Base-by-base conservation (phyloP, 2,329 filamentous ascomycete genomes). In the Ophiostoma sp. region DNA sequence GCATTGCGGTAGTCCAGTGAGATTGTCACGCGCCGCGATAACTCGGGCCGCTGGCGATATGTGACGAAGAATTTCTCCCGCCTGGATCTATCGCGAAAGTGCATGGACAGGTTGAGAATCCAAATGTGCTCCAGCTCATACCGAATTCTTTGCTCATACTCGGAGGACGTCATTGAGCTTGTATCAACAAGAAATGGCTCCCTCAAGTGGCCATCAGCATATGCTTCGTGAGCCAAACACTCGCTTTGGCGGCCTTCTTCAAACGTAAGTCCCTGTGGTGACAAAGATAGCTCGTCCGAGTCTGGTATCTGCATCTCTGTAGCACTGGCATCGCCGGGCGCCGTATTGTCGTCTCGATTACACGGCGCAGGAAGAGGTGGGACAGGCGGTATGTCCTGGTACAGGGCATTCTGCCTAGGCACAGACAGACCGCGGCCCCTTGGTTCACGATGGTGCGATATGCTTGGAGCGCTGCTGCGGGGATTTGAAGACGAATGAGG, bases 21-120 rank as follows among this genome's bases (percentile, higher is more conserved):
- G 42, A 99, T 88, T 2, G 95, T 98, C 66, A 99, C 90, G 65
- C 94, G 85, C 68, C 92, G 87, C 91, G 93, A 97, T 70, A 87
- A 82, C 71, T 86, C 89, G 4, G 91, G 88, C 64, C 85, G 85
- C 76, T 96, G 90, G 64, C 93, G 91, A 76, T 91, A 99, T 0
- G 95, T 98, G 71, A 99, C 89, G 77, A 98, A 99, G 81, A 98
- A 98, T 77, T 99, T 99, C 78, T 99, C 95, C 60, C 94, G 86
- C 74, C 91, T 91, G 12, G 93, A 96, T 74, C 90, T 89, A 79
- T 99, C 95, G 69, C 93, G 87, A 77, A 97, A 99, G 77, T 97
- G 93, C 95, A 99, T 97, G 78, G 93, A 97, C 70, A 98, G 84
- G 75, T 99, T 99, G 73, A 99, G 82, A 70, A 99, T 98, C 95